These are phyloP conservation scores for Neolentinus lepideus DNA, from an alignment of 1,284 basidiomycete genomes.

Conservation along the genomic window DNA sequence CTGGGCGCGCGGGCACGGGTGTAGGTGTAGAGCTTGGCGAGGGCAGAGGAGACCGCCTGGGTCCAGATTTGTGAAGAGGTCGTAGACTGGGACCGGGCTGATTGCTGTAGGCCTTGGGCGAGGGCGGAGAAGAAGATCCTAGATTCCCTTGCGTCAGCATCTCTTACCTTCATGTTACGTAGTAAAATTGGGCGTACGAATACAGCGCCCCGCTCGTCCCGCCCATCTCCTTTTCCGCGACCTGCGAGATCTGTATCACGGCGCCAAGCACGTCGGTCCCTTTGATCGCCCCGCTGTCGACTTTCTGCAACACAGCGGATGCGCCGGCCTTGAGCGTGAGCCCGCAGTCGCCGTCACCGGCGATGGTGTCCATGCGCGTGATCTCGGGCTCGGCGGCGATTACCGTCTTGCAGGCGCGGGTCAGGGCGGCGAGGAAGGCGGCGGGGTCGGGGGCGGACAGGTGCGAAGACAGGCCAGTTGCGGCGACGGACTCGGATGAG, in stretches of 20 bases:
- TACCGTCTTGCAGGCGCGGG: constrained; percentile 62
- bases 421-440: constrained; percentile 51
- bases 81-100: constrained; percentile 21
- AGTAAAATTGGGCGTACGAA: constrained; percentile 64
- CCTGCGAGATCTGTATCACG: constrained; percentile 64
- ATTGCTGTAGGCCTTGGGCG: constrained; percentile 64
- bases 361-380: constrained; percentile 81
- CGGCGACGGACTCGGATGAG: constrained; percentile 8
- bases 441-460: constrained; percentile 36
- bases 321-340: constrained; percentile 77
- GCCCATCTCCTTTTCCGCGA: constrained; percentile 84
- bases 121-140: constrained; percentile 87
- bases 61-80: constrained; percentile 51
- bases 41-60: constrained; percentile 51
- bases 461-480: constrained; percentile 10
- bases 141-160: no score
- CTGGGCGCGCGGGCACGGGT: constrained; percentile 86
- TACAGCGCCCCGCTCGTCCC: constrained; percentile 91
- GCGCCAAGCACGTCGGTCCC: constrained; percentile 58
- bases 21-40: constrained; percentile 76
- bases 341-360: constrained; percentile 74
- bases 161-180: no score
- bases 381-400: constrained; percentile 82
- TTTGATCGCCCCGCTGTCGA: constrained; percentile 41
- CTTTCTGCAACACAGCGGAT: constrained; percentile 44